A percentile compares a stretch with the other conserved stretches of the same genome.
Evolutionary conservation across 768 basidiomycete species (phyloP).

Genomic region (Pleurotus giganteus): DNA sequence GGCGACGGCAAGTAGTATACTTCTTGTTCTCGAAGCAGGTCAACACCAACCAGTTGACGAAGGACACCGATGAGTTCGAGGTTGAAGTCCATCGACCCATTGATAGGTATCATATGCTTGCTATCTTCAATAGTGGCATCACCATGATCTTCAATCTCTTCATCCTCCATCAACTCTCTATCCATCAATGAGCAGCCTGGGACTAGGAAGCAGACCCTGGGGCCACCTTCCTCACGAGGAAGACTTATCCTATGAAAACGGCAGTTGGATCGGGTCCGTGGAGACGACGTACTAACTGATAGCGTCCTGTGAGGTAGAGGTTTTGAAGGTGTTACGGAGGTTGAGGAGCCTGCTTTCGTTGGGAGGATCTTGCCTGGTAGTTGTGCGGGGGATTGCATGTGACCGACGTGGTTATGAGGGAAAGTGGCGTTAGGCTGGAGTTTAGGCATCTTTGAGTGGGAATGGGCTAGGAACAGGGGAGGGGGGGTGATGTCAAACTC

Average conservation of each 20-base stretch:
- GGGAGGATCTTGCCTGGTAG: not conserved
- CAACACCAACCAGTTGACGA: conserved; percentile 61
- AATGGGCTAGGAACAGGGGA: conserved; percentile 36
- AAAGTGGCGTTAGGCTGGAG: not conserved
- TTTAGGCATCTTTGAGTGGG: conserved; percentile 1
- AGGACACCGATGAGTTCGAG: conserved; percentile 54
- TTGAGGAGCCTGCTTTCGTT: conserved; percentile 17
- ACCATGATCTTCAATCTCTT: conserved; percentile 62
- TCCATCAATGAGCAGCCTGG: conserved; percentile 68
- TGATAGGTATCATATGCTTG: conserved; percentile 40
- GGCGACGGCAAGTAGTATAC: conserved; percentile 58
- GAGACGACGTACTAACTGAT: conserved; percentile 31
- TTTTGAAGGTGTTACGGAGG: conserved; percentile 18
- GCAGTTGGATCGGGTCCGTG: conserved; percentile 67
- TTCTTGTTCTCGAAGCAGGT: conserved; percentile 63
- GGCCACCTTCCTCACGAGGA: conserved; percentile 50
- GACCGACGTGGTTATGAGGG: not conserved
- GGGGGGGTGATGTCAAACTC: conserved; percentile 20
- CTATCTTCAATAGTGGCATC: conserved; percentile 52
- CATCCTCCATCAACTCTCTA: conserved; percentile 52
- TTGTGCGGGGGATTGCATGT: not conserved
- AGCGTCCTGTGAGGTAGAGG: conserved; percentile 1
- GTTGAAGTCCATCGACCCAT: conserved; percentile 51
- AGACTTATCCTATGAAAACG: conserved; percentile 69
- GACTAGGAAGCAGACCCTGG: conserved; percentile 60